phyloP scores from a whole-genome alignment of 108 stramenopile genomes.

The Fragilariopsis cylindrus region DNA sequence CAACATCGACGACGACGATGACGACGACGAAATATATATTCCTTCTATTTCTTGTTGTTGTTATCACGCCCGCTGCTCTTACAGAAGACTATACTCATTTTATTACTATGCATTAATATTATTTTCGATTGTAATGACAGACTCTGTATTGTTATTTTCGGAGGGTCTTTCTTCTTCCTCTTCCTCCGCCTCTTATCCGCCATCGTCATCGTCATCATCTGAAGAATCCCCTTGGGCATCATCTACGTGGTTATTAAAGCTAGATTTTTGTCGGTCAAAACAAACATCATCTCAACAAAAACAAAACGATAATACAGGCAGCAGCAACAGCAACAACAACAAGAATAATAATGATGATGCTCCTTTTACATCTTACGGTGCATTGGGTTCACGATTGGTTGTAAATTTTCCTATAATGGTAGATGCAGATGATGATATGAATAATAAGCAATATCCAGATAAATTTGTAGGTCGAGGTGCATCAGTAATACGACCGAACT shows the following conservation, averaged over 20 bases:
- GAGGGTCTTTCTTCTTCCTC: conserved; percentile 4
- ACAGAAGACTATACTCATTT: too few species aligned
- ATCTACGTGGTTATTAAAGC: conserved; percentile 49
- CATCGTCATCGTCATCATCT: background rate
- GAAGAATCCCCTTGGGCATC: conserved; percentile 60
- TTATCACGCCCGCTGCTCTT: too few species aligned
- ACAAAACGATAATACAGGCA: conserved; percentile 33
- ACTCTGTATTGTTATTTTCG: background rate
- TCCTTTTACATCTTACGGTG: conserved; percentile 28
- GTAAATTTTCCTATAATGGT: conserved; percentile 46
- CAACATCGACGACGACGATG: too few species aligned
- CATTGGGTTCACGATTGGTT: conserved; percentile 48
- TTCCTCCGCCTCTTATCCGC: background rate
- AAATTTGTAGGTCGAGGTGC: conserved; percentile 28
- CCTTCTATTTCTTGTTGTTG: too few species aligned
- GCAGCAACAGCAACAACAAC: background rate
- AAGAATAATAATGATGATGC: background rate
- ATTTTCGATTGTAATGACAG: too few species aligned
- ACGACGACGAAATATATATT: too few species aligned
- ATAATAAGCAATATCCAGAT: conserved; percentile 22
- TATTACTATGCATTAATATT: too few species aligned
- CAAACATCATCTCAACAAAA: background rate
- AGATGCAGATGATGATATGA: conserved; percentile 22
- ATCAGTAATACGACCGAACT: background rate
- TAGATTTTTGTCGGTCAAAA: conserved; percentile 40